Evolutionary conservation across 805 yeast genomes (phyloP), one percentile per base, ranked within the genome.

Genomic region (Candida methanosorbosa): DNA sequence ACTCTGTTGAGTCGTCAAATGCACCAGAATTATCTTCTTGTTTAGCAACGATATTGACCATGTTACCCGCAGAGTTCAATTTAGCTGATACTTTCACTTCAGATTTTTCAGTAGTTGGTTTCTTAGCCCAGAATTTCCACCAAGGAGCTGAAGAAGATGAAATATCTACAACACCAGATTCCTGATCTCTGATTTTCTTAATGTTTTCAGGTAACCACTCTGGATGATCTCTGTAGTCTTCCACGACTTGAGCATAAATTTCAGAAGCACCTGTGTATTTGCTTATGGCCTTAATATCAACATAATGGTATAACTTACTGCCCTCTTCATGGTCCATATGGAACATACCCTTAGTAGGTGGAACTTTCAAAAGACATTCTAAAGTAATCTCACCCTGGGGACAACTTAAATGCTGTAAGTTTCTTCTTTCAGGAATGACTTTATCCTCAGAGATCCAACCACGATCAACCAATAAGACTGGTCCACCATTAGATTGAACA

Each of bases 371-470:
- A 43, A 90, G 61, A 37, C 94, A 86, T 39, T 71, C 76, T 27
- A 92, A 61, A 24, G 76, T 76, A 27, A 84, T 81, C 38, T 72
- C 79, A 1, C 85, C 88, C 39, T 63, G 59, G 1, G 95, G 95
- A 38, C 81, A 51, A 1, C 94, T 78, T 39, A 83, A 63, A 53
- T 82, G 86, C 17, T 72, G 69, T 38, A 88, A 65, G 11, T 59
- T 59, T 38, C 74, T 82, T 46, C 44, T 65, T 44, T 38, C 67
- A 39, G 66, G 94, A 54, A 59, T 56, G 36, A 75, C 72, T 41
- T 74, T 75, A 12, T 75, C 82, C 44, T 81, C 86, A 18, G 74
- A 62, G 30, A 92, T 75, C 94, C 97, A 92, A 13, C 98, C 98
- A 44, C 98, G 72, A 54, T 85, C 94, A 20, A 92, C 70, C 35